A percentile compares a stretch with the other conserved stretches of the same genome.
Conservation (phyloP, 1,284 basidiomycete species). For the Schizophyllum commune region DNA sequence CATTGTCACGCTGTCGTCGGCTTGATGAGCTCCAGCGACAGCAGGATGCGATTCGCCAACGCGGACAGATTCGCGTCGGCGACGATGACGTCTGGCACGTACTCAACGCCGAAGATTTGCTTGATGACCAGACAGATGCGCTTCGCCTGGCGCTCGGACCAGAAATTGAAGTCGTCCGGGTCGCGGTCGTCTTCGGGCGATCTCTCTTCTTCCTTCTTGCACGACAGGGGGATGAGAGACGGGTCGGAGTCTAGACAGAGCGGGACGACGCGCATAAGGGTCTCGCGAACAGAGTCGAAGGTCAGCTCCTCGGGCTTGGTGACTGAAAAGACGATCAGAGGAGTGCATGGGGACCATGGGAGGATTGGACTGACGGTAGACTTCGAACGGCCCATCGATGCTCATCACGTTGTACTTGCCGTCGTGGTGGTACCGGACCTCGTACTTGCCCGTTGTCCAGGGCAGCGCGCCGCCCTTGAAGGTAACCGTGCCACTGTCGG, state of each 20-base stretch:
- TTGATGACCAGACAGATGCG: conserved; percentile 76
- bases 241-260: conserved; percentile 84
- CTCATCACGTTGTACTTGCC: conserved; percentile 96
- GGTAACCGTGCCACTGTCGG: conserved; percentile 59
- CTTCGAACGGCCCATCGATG: conserved; percentile 76
- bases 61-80: conserved; percentile 87
- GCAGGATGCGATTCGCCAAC: conserved; percentile 77
- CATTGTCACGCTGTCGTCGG: background rate
- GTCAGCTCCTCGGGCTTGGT: conserved; percentile 56
- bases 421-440: conserved; percentile 88
- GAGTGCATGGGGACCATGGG: conserved; percentile 4
- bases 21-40: conserved; percentile 65
- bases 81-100: conserved; percentile 83
- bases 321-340: conserved; percentile 35
- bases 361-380: conserved; percentile 58
- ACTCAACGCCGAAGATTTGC: conserved; percentile 82
- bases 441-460: conserved; percentile 84
- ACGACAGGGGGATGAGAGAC: conserved; percentile 72
- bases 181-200: conserved; percentile 39
- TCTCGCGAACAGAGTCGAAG: conserved; percentile 56
- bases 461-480: conserved; percentile 79
- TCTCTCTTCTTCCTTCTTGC: conserved; percentile 27
- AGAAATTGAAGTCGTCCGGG: conserved; percentile 91
- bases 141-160: conserved; percentile 84
- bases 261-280: conserved; percentile 71